Evolutionary conservation across 23 red algal species (phyloP).

Genomic region (Cyanidiococcus yangmingshanensis): DNA sequence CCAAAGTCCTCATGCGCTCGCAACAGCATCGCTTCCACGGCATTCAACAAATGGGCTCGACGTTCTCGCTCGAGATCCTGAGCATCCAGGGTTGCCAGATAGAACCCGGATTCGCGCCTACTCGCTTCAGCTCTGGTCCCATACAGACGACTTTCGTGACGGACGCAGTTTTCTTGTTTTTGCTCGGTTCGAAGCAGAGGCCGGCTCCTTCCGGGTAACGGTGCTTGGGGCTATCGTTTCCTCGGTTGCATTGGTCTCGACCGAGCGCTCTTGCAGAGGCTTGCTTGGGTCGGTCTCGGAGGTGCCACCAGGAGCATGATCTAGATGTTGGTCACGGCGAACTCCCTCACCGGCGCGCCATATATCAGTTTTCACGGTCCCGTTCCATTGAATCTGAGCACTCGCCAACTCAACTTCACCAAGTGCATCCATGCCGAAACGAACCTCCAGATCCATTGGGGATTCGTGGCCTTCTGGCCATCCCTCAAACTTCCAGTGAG

Average conservation of each 20-base stretch:
- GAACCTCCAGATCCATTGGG: constrained; percentile 32
- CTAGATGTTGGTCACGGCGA: no score
- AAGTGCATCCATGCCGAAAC: constrained; percentile 46
- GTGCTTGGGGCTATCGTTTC: no score
- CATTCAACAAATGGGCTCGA: constrained; percentile 66
- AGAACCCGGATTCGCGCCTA: constrained; percentile 25
- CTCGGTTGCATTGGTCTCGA: no score
- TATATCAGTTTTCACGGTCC: no score
- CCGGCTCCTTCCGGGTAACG: no score
- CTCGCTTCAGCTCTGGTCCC: constrained; percentile 40
- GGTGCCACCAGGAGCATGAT: no score
- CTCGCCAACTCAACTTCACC: constrained; percentile 43
- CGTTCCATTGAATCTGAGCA: constrained; percentile 24
- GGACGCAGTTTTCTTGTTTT: no score
- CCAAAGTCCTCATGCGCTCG: constrained; percentile 47
- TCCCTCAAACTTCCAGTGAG: background rate
- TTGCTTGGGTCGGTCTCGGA: no score
- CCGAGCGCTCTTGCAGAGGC: no score
- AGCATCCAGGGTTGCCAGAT: constrained; percentile 41
- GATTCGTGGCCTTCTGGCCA: constrained; percentile 25
- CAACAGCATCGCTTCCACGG: constrained; percentile 63
- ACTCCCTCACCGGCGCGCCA: no score
- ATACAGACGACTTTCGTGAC: no score
- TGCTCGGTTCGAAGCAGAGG: no score
- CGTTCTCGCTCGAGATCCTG: constrained; percentile 52